Evolutionary conservation across 2,329 filamentous ascomycete species (phyloP).

Genomic region (Dothistroma septosporum): DNA sequence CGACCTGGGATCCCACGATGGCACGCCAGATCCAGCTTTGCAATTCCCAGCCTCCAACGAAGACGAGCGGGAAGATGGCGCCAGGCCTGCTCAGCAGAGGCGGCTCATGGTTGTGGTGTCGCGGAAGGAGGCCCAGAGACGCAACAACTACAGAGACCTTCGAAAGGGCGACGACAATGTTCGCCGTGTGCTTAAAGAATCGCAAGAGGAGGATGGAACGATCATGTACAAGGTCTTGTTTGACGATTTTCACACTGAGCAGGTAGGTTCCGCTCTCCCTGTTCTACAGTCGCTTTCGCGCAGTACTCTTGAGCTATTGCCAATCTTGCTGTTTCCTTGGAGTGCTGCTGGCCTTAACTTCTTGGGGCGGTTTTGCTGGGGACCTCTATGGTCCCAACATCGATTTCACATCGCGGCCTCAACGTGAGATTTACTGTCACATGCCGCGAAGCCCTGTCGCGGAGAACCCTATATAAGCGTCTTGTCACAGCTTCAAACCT

Average conservation of each 20-base stretch:
- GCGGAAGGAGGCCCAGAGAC: slow-evolving; percentile 15
- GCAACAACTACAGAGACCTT: slow-evolving; percentile 27
- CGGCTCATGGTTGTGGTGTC: slow-evolving; percentile 15
- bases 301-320: not conserved
- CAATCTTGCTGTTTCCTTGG: not conserved
- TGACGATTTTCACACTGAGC: slow-evolving; percentile 37
- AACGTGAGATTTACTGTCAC: not conserved
- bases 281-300: not conserved
- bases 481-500: not conserved
- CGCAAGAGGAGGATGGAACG: slow-evolving; percentile 28
- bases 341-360: not conserved
- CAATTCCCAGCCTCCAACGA: not conserved
- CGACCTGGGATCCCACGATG: slow-evolving; percentile 10
- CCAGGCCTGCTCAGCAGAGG: not conserved
- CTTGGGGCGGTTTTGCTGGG: not conserved
- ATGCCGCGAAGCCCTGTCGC: not conserved
- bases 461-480: not conserved
- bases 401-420: not conserved
- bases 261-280: slow-evolving; percentile 37
- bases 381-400: not conserved
- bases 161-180: slow-evolving; percentile 32
- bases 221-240: slow-evolving; percentile 43
- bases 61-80: slow-evolving; percentile 5
- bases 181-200: slow-evolving; percentile 40
- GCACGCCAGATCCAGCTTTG: not conserved